These are phyloP conservation scores for Cornus kousa DNA, from an alignment of 148 eudicot genomes.

Conservation along the genomic window DNA sequence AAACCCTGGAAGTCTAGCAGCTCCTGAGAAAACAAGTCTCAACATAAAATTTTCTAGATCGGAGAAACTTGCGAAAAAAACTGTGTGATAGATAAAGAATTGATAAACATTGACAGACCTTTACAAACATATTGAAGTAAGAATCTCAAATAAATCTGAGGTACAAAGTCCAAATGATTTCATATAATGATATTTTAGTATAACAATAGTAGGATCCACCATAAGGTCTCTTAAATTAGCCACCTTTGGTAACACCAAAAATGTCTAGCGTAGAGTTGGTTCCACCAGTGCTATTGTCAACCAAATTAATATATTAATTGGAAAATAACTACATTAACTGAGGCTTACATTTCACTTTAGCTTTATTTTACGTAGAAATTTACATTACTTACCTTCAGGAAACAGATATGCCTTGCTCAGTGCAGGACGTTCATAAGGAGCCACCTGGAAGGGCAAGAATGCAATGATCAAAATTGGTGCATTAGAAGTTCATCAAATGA, in stretches of 20 bases:
- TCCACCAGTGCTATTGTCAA: background rate
- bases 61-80: slow-evolving; percentile 6
- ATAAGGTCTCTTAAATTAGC: no score
- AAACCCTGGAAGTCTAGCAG: slow-evolving; percentile 99
- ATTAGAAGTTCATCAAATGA: slow-evolving; percentile 1
- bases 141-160: background rate
- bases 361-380: background rate
- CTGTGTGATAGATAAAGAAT: background rate
- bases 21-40: slow-evolving; percentile 48
- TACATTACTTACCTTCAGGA: slow-evolving; percentile 74
- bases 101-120: background rate
- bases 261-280: background rate
- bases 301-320: background rate
- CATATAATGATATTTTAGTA: background rate
- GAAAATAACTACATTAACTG: background rate
- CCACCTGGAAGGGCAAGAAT: slow-evolving; percentile 54
- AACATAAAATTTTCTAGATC: background rate
- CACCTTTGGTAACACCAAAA: background rate
- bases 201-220: no score
- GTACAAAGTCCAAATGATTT: background rate
- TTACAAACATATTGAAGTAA: background rate
- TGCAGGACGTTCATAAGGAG: slow-evolving; percentile 99
- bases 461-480: background rate
- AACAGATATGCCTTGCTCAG: slow-evolving; percentile 95
- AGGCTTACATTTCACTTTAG: background rate